Evolutionary conservation across 306 rosid species (phyloP).

Genomic region (Glycine tomentella): DNA sequence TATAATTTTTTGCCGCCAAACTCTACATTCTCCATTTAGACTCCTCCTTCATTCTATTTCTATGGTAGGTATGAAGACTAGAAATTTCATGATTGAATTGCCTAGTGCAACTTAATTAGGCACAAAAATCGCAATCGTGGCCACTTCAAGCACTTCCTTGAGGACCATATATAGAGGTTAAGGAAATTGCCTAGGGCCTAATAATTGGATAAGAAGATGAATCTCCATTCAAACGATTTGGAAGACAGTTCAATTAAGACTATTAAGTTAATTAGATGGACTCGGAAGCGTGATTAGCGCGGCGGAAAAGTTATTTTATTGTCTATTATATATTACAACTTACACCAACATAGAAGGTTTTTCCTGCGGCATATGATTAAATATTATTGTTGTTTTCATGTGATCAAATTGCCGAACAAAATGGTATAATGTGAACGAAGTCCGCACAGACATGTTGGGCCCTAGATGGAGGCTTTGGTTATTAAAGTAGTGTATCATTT

Average conservation of each 20-base stretch:
- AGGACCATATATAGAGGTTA: slow-evolving; percentile 11
- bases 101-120: slow-evolving; percentile 6
- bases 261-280: not conserved
- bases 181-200: not conserved
- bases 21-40: not conserved
- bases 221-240: slow-evolving; percentile 5
- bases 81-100: not conserved
- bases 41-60: not conserved
- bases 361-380: slow-evolving; percentile 16
- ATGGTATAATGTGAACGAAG: slow-evolving; percentile 50
- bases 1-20: not conserved
- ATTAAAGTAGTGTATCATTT: slow-evolving; percentile 57
- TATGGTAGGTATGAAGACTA: not conserved
- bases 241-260: not conserved
- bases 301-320: slow-evolving; percentile 39
- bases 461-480: slow-evolving; percentile 68
- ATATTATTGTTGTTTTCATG: slow-evolving; percentile 4
- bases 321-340: not conserved
- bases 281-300: slow-evolving; percentile 58
- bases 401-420: slow-evolving; percentile 28
- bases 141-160: slow-evolving; percentile 36
- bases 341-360: slow-evolving; percentile 4
- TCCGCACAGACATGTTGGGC: slow-evolving; percentile 57
- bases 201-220: not conserved
- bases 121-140: slow-evolving; percentile 36